Percentiles rank a stretch among this genome's conserved stretches.
Evolutionary conservation across 1,139 yeast genomes (phyloP).

Genomic region (Yamadazyma atlantica): DNA sequence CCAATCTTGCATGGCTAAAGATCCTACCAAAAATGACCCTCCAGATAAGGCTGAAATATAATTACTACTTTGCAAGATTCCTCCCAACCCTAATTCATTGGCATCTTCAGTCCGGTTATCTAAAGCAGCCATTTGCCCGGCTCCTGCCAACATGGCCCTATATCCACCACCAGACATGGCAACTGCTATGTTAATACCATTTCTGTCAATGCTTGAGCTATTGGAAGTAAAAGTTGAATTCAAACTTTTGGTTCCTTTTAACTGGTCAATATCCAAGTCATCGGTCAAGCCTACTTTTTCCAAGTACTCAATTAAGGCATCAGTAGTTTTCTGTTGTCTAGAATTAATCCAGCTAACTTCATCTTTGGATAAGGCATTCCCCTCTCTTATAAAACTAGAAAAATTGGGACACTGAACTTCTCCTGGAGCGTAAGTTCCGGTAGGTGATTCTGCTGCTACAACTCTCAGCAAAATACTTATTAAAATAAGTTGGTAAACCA

Average conservation of each 20-base stretch:
- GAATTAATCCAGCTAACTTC: slow-evolving; percentile 42
- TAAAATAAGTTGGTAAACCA: neutral
- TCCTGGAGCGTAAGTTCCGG: slow-evolving; percentile 67
- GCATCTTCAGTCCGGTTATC: slow-evolving; percentile 67
- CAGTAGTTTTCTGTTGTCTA: slow-evolving; percentile 54
- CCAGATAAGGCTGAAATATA: slow-evolving; percentile 42
- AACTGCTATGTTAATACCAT: slow-evolving; percentile 52
- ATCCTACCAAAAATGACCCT: slow-evolving; percentile 39
- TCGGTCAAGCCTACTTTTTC: slow-evolving; percentile 51
- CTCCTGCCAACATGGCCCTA: slow-evolving; percentile 89
- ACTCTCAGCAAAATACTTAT: neutral
- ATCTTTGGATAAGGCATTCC: slow-evolving; percentile 30
- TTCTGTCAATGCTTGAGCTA: neutral
- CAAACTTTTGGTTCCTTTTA: slow-evolving; percentile 23
- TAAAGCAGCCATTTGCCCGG: slow-evolving; percentile 78
- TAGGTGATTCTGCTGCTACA: slow-evolving; percentile 50
- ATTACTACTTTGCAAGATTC: slow-evolving; percentile 37
- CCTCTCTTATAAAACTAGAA: slow-evolving; percentile 34
- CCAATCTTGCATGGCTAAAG: slow-evolving; percentile 34
- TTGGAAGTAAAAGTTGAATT: too few species aligned
- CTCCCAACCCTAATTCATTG: slow-evolving; percentile 33
- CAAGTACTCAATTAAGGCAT: slow-evolving; percentile 56
- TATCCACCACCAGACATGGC: slow-evolving; percentile 94
- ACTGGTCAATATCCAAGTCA: slow-evolving; percentile 54
- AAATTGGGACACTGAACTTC: slow-evolving; percentile 53